These are phyloP conservation scores for Eucalyptus marginata DNA, from an alignment of 345 rosid species.

Conservation along the genomic window DNA sequence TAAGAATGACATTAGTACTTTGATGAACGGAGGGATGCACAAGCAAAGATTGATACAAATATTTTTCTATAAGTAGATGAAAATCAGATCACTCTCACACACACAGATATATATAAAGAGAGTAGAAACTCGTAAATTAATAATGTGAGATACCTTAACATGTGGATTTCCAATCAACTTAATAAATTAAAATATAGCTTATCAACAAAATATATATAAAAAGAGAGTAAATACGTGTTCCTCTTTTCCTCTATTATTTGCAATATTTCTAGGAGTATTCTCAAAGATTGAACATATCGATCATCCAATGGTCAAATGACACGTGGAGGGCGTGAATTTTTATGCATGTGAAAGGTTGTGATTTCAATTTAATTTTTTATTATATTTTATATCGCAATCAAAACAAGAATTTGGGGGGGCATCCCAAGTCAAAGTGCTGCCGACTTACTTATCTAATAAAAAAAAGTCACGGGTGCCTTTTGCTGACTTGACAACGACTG, in stretches of 20 bases:
- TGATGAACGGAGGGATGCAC: neutral
- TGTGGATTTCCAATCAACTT: neutral
- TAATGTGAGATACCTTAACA: neutral
- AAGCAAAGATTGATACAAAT: neutral
- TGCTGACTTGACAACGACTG: neutral
- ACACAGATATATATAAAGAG: rapidly evolving
- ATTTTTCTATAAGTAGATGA: too few relatives aligned
- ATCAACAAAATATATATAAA: neutral
- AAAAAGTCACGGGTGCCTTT: neutral
- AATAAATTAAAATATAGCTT: neutral
- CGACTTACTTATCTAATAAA: neutral
- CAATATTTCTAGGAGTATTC: neutral
- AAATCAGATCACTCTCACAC: rapidly evolving
- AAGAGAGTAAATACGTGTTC: neutral
- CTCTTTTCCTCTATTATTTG: neutral
- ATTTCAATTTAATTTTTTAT: neutral
- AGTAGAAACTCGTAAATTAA: neutral
- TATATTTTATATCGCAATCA: neutral
- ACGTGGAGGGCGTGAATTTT: neutral
- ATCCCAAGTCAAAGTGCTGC: neutral
- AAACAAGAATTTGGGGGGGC: neutral
- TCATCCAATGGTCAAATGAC: neutral
- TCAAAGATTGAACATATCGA: neutral
- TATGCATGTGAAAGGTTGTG: neutral
- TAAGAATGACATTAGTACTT: neutral